phyloP scores from a whole-genome alignment of 169 alveolate species.

The Cryptosporidium ubiquitum region DNA sequence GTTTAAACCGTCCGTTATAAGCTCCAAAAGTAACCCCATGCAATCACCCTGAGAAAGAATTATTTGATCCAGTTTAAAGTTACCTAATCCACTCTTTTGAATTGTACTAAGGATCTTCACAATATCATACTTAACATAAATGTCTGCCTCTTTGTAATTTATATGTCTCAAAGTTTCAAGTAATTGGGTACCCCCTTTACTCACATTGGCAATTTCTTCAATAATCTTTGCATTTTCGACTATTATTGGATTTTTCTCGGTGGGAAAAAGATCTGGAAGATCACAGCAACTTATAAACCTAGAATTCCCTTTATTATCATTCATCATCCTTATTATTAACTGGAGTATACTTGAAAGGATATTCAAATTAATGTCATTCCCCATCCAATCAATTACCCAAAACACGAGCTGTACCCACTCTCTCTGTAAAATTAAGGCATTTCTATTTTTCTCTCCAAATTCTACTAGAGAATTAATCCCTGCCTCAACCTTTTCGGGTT shows the following conservation, averaged over 20 bases:
- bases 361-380: not conserved
- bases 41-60: slow-evolving; percentile 48
- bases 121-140: slow-evolving; percentile 45
- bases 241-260: not conserved
- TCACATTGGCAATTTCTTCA: slow-evolving; percentile 30
- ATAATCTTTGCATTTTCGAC: slow-evolving; percentile 13
- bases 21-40: slow-evolving; percentile 34
- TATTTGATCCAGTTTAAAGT: slow-evolving; percentile 17
- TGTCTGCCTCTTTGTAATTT: slow-evolving; percentile 15
- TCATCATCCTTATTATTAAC: slow-evolving; percentile 40
- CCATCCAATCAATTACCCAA: slow-evolving; percentile 47
- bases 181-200: slow-evolving; percentile 47
- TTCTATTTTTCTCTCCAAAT: slow-evolving; percentile 49
- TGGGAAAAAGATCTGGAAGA: not conserved
- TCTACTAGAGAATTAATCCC: slow-evolving; percentile 37
- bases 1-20: slow-evolving; percentile 26
- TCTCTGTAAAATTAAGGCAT: slow-evolving; percentile 49
- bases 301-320: not conserved
- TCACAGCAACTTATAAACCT: slow-evolving; percentile 13
- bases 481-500: slow-evolving; percentile 7
- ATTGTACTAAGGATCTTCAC: slow-evolving; percentile 22
- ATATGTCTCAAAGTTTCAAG: slow-evolving; percentile 28
- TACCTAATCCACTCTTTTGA: slow-evolving; percentile 24
- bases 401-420: slow-evolving; percentile 57
- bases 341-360: slow-evolving; percentile 28